Conservation (phyloP, 1,284 basidiomycete species). For the Ceratobasidium papillatum region DNA sequence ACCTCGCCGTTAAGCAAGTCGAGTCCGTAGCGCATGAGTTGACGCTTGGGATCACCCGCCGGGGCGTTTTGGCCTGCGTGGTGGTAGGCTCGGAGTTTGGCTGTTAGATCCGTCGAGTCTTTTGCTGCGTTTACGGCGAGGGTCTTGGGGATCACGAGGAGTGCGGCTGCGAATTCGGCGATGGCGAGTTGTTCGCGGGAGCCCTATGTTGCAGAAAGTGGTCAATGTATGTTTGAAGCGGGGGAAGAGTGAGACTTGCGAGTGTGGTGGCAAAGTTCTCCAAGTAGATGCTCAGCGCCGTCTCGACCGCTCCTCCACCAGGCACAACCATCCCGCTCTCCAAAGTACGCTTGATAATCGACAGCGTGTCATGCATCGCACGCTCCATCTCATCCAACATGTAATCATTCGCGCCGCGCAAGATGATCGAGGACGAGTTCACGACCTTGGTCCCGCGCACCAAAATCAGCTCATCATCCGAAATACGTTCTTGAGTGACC, state of each 20-base stretch:
- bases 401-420: conserved; percentile 98
- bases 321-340: conserved; percentile 97
- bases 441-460: conserved; percentile 98
- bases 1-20: conserved; percentile 95
- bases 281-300: conserved; percentile 95
- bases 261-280: conserved; percentile 99
- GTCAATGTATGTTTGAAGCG: neutral
- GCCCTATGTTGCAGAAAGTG: conserved; percentile 68
- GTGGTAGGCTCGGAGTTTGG: conserved; percentile 96
- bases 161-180: conserved; percentile 94
- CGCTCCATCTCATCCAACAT: conserved; percentile 99
- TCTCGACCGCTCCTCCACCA: conserved; percentile 97
- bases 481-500: conserved; percentile 95
- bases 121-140: conserved; percentile 98
- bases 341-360: conserved; percentile 95
- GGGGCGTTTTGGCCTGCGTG: conserved; percentile 95
- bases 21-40: conserved; percentile 92
- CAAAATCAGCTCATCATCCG: conserved; percentile 98
- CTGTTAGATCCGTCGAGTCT: conserved; percentile 97
- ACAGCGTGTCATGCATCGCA: conserved; percentile 92
- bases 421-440: conserved; percentile 89
- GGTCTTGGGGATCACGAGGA: conserved; percentile 96
- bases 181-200: conserved; percentile 98
- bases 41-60: conserved; percentile 92
- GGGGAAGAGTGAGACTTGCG: conserved; percentile 59